phyloP scores from a whole-genome alignment of 2,329 filamentous ascomycete species.

The Xylariaceae sp. region DNA sequence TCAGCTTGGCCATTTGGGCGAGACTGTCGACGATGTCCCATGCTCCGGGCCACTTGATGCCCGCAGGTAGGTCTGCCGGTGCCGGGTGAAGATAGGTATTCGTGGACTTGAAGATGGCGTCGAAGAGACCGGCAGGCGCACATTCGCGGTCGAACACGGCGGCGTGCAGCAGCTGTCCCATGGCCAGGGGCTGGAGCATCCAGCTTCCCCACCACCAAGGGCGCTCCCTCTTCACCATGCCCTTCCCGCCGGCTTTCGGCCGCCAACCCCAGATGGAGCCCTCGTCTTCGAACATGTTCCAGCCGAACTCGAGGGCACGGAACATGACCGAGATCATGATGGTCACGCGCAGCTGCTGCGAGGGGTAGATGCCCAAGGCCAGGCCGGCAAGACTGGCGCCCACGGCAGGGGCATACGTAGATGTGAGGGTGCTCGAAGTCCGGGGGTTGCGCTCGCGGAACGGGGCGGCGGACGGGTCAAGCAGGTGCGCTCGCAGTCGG shows the following conservation, averaged over 20 bases:
- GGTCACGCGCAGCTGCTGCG: slow-evolving; percentile 59
- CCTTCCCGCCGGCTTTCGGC: slow-evolving; percentile 34
- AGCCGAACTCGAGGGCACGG: slow-evolving; percentile 77
- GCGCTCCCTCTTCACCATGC: slow-evolving; percentile 52
- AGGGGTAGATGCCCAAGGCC: slow-evolving; percentile 69
- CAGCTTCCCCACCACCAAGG: slow-evolving; percentile 85
- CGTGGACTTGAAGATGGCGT: slow-evolving; percentile 63
- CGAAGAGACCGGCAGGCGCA: slow-evolving; percentile 37
- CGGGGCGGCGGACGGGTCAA: slow-evolving; percentile 71
- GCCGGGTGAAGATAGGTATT: slow-evolving; percentile 71
- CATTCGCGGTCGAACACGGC: slow-evolving; percentile 73
- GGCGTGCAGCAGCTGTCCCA: slow-evolving; percentile 71
- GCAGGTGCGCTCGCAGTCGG: slow-evolving; percentile 69
- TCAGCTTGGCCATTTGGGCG: slow-evolving; percentile 71
- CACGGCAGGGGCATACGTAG: slow-evolving; percentile 78
- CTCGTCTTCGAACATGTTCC: slow-evolving; percentile 74
- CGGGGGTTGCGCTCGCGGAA: slow-evolving; percentile 81
- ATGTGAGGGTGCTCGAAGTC: slow-evolving; percentile 70
- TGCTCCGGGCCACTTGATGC: slow-evolving; percentile 67
- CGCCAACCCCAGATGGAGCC: slow-evolving; percentile 60
- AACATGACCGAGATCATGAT: slow-evolving; percentile 78
- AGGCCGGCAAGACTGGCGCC: slow-evolving; percentile 84
- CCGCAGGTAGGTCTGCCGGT: slow-evolving; percentile 61
- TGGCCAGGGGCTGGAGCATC: slow-evolving; percentile 71
- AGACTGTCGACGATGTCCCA: slow-evolving; percentile 76